These are phyloP conservation scores for Herpetospermum pedunculosum DNA, from an alignment of 306 rosid species.

Conservation along the genomic window DNA sequence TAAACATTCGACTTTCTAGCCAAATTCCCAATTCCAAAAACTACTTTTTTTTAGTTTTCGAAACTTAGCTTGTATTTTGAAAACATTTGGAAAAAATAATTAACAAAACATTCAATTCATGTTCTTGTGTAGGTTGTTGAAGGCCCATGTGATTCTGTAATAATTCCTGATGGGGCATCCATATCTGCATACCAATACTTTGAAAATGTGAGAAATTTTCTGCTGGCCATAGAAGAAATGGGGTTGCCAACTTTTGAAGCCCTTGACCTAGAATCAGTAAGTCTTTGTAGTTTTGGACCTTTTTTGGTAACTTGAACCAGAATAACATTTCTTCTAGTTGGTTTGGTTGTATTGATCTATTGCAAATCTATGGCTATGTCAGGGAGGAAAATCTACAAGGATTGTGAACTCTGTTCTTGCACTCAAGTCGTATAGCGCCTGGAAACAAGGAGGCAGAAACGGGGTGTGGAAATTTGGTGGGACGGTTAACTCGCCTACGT, in stretches of 20 bases:
- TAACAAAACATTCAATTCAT: constrained; percentile 8
- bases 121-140: constrained; percentile 34
- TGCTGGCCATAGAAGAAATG: constrained; percentile 43
- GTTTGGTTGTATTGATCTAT: neutral
- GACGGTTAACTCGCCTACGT: constrained; percentile 32
- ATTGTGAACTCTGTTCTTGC: constrained; percentile 70
- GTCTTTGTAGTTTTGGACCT: neutral
- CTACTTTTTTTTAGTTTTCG: too few relatives aligned
- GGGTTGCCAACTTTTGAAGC: constrained; percentile 78
- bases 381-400: constrained; percentile 91
- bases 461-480: constrained; percentile 56
- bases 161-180: constrained; percentile 46
- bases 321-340: neutral
- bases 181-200: constrained; percentile 53
- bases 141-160: constrained; percentile 34
- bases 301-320: neutral
- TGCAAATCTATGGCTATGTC: neutral
- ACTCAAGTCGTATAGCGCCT: constrained; percentile 51
- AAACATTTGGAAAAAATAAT: too few relatives aligned
- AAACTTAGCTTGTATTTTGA: too few relatives aligned
- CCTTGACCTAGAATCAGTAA: constrained; percentile 79
- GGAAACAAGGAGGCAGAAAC: constrained; percentile 54
- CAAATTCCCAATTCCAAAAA: too few relatives aligned
- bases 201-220: constrained; percentile 49
- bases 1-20: too few relatives aligned